Percentiles rank a stretch among this genome's conserved stretches.
These are phyloP conservation scores for Phylloporus sp. DNA, from an alignment of 768 basidiomycete species.

Conservation along the genomic window DNA sequence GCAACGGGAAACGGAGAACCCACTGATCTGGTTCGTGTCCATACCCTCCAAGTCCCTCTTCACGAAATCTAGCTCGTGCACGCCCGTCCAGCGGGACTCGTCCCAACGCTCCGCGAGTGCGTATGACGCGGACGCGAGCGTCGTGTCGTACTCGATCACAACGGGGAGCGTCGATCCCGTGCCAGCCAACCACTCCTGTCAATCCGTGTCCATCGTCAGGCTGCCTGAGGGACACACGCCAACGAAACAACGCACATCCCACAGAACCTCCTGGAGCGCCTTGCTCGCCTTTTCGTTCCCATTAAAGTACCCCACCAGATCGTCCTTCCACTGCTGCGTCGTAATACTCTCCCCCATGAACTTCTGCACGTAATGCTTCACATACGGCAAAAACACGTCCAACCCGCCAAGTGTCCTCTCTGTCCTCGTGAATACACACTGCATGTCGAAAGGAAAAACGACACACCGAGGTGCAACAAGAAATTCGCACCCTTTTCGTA, in stretches of 20 bases:
- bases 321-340: slow-evolving; percentile 77
- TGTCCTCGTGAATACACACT: no score
- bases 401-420: slow-evolving; percentile 15
- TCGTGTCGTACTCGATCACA: slow-evolving; percentile 67
- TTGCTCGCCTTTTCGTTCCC: slow-evolving; percentile 53
- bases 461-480: slow-evolving; percentile 71
- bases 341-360: slow-evolving; percentile 82
- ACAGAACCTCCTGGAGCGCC: slow-evolving; percentile 65
- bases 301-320: slow-evolving; percentile 68
- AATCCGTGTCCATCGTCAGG: background rate
- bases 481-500: slow-evolving; percentile 92
- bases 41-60: slow-evolving; percentile 56
- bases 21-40: slow-evolving; percentile 74
- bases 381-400: slow-evolving; percentile 79
- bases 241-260: slow-evolving; percentile 53
- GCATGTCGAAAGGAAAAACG: no score
- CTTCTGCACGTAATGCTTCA: slow-evolving; percentile 74
- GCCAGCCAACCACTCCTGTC: slow-evolving; percentile 77
- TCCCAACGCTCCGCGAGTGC: slow-evolving; percentile 74
- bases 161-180: slow-evolving; percentile 71
- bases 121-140: slow-evolving; percentile 66
- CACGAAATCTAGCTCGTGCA: slow-evolving; percentile 49
- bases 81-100: slow-evolving; percentile 46
- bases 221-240: no score
- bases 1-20: slow-evolving; percentile 12